Evolutionary conservation across 1,284 basidiomycete species (phyloP).

Genomic region (Cryptococcus sp.): DNA sequence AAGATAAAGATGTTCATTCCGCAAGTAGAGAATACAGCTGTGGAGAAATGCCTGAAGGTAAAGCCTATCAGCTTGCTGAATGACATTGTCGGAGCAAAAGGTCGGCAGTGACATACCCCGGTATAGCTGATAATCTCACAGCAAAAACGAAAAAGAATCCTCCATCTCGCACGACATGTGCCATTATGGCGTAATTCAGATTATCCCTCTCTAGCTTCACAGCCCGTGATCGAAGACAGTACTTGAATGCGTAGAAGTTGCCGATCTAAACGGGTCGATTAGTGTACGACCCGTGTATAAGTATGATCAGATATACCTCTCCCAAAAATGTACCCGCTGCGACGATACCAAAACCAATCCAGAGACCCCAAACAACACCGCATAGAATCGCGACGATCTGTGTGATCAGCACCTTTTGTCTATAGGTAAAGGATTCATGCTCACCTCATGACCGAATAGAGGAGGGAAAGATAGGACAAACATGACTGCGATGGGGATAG

Average conservation of each 20-base stretch:
- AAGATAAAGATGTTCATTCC: conserved; percentile 65
- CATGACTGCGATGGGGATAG: conserved; percentile 64
- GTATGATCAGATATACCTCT: conserved; percentile 13
- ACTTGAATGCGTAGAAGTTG: conserved; percentile 46
- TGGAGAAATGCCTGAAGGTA: conserved; percentile 28
- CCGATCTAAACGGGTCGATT: conserved; percentile 36
- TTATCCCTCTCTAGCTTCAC: conserved; percentile 67
- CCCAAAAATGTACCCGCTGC: conserved; percentile 41
- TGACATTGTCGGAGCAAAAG: neutral
- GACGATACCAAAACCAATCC: conserved; percentile 43
- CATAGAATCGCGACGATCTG: conserved; percentile 41
- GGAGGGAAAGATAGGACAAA: conserved; percentile 47
- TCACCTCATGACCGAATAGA: conserved; percentile 42
- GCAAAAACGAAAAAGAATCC: conserved; percentile 72
- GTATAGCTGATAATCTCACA: conserved; percentile 71
- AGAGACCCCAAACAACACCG: conserved; percentile 45
- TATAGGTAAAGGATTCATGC: neutral
- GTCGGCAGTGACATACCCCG: conserved; percentile 51
- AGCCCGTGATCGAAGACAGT: conserved; percentile 56
- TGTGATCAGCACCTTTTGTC: neutral
- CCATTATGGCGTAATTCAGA: conserved; percentile 69
- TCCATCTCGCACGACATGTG: conserved; percentile 69
- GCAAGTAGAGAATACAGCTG: conserved; percentile 72
- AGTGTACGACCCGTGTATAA: no score
- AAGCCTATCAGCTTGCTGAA: neutral